phyloP scores from a whole-genome alignment of 148 eudicot species.

The Amaranthus cruentus region DNA sequence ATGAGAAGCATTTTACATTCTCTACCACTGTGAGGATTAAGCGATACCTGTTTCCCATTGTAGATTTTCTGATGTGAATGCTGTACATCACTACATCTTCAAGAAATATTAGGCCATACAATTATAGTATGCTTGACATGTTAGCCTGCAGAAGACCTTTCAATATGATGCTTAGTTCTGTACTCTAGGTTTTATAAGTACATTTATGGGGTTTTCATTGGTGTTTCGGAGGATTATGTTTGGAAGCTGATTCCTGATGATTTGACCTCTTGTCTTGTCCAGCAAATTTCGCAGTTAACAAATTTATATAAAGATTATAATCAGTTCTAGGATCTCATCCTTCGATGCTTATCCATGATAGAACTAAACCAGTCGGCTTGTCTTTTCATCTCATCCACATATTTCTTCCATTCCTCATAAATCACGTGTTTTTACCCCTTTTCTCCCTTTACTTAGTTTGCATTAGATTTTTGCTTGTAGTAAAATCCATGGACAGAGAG shows the following conservation, averaged over 20 bases:
- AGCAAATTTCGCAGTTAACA: not conserved
- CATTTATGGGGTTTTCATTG: not conserved
- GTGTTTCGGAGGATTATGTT: not conserved
- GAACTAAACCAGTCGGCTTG: not conserved
- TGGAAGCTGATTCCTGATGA: not conserved
- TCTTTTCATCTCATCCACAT: no score
- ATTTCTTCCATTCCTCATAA: no score
- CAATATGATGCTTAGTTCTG: not conserved
- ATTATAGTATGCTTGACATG: not conserved
- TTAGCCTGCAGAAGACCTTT: not conserved
- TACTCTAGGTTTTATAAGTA: not conserved
- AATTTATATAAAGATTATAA: not conserved
- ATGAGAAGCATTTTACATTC: not conserved
- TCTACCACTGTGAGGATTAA: not conserved
- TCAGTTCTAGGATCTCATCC: not conserved
- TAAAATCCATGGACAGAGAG: no score
- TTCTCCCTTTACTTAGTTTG: no score
- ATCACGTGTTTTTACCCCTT: no score
- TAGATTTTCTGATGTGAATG: not conserved
- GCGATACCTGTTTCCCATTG: not conserved
- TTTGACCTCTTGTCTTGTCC: not conserved
- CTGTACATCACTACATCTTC: not conserved
- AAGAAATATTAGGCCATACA: not conserved
- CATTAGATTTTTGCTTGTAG: no score
- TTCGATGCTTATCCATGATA: not conserved